Base-by-base conservation (phyloP, 2,329 filamentous ascomycete species). In the Trichoderma atroviride region DNA sequence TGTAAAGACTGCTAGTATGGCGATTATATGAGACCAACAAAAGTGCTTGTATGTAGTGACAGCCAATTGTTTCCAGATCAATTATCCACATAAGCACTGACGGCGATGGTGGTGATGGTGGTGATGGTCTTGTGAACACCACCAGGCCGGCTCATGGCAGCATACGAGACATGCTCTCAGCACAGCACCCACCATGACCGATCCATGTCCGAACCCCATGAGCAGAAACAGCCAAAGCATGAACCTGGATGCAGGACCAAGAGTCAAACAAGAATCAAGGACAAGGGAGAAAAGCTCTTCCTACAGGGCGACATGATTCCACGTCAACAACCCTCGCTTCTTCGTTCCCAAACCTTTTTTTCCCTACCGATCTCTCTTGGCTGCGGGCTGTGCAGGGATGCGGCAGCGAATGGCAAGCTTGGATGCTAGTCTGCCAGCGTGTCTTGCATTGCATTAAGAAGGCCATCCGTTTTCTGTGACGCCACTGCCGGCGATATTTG, bases 361-460 rank as follows among this genome's bases (percentile, higher is more conserved):
- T 10, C 19, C 47, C 11, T 57, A 56, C 59, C 47, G 58, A 63
- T 69, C 65, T 57, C 56, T 60, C 66, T 69, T 70, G 68, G 65
- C 69, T 65, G 60, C 68, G 57, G 55, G 24, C 61, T 52, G 16
- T 59, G 55, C 68, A 69, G 56, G 68, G 68, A 55, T 69, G 24
- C 9, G 53, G 33, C 55, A 43, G 60, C 67, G 67, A 69, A 69
- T 69, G 31, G 52, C 59, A 16, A 29, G 53, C 67, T 60, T 33
- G 24, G 55, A 29, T 50, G 59, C 29, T 59, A 33, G 69, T 40
- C 69, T 73, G 74, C 72, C 75, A 73, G 74, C 75, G 75, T 76
- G 75, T 76, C 75, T 74, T 75, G 75, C 75, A 76, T 75, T 71
- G 72, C 73, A 74, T 75, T 35, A 37, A 31, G 40, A 31, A 40